Evolutionary conservation across 2,329 filamentous ascomycete genomes (phyloP).

Genomic region (Phyllosticta citriasiana): DNA sequence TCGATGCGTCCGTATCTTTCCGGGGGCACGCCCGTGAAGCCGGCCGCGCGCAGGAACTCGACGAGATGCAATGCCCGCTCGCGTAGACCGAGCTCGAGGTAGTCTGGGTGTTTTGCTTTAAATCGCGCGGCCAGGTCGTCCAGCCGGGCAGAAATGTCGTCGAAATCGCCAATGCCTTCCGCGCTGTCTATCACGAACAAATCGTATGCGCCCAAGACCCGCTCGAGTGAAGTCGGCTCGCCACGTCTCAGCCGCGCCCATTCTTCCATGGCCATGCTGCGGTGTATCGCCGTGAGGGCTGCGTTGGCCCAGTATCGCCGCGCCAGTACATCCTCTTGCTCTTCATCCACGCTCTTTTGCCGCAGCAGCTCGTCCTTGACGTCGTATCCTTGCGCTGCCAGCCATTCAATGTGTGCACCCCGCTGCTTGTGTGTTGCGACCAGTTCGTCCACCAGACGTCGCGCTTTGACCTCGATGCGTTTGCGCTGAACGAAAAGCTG

Average conservation of each 20-base stretch:
- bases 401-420: constrained; percentile 57
- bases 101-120: constrained; percentile 39
- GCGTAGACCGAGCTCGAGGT: constrained; percentile 51
- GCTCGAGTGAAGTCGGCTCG: constrained; percentile 54
- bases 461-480: constrained; percentile 24
- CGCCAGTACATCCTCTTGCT: constrained; percentile 64
- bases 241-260: constrained; percentile 54
- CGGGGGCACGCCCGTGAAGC: constrained; percentile 62
- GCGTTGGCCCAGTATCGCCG: constrained; percentile 66
- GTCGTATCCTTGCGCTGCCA: constrained; percentile 70
- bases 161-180: constrained; percentile 55
- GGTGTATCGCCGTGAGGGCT: constrained; percentile 69
- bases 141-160: constrained; percentile 52
- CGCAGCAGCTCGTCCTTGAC: constrained; percentile 73
- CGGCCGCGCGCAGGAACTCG: constrained; percentile 56
- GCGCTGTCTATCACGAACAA: constrained; percentile 69
- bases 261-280: constrained; percentile 64
- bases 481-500: constrained; percentile 29
- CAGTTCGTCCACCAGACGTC: constrained; percentile 50
- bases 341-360: constrained; percentile 51
- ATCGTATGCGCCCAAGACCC: constrained; percentile 73
- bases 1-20: constrained; percentile 68
- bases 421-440: constrained; percentile 61
- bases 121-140: constrained; percentile 54
- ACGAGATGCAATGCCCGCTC: constrained; percentile 59